Percentiles rank a stretch among this genome's conserved stretches.
phyloP scores from a whole-genome alignment of 805 yeast genomes.

The Middelhovenomyces tepae region DNA sequence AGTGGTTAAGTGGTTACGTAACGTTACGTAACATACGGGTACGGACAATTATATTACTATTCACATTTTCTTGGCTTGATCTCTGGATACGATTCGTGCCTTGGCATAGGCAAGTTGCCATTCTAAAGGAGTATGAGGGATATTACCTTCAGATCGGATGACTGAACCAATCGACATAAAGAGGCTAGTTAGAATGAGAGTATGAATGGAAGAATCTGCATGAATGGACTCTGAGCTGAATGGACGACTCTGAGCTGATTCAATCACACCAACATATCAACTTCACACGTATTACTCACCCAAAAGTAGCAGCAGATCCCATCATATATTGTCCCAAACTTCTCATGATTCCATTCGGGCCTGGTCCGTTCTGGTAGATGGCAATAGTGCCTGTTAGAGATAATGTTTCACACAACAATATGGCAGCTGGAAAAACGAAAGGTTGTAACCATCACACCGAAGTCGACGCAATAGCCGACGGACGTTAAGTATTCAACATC shows the following conservation, averaged over 20 bases:
- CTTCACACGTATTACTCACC: conserved; percentile 29
- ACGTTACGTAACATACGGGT: background rate
- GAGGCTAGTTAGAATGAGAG: conserved; percentile 29
- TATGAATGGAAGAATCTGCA: background rate
- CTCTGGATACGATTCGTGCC: conserved; percentile 16
- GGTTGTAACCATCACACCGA: background rate
- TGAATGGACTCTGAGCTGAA: too few species aligned
- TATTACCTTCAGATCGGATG: conserved; percentile 26
- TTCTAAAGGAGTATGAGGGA: conserved; percentile 20
- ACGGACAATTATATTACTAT: background rate
- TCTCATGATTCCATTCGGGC: conserved; percentile 94
- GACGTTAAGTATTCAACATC: too few species aligned
- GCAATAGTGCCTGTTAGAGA: conserved; percentile 63
- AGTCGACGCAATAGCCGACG: too few species aligned
- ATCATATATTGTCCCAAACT: conserved; percentile 93
- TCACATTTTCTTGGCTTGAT: too few species aligned
- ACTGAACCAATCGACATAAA: conserved; percentile 94
- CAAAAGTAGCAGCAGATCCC: conserved; percentile 95
- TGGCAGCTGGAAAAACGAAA: background rate
- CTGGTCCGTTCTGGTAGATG: conserved; percentile 89
- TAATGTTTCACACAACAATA: too few species aligned
- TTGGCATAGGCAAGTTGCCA: conserved; percentile 20
- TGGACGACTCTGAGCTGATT: too few species aligned
- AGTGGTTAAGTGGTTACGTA: too few species aligned
- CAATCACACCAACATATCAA: conserved; percentile 1